Percentiles rank a stretch among this genome's conserved stretches.
Evolutionary conservation across 805 yeast species (phyloP).

Genomic region (Suhomyces emberorum): DNA sequence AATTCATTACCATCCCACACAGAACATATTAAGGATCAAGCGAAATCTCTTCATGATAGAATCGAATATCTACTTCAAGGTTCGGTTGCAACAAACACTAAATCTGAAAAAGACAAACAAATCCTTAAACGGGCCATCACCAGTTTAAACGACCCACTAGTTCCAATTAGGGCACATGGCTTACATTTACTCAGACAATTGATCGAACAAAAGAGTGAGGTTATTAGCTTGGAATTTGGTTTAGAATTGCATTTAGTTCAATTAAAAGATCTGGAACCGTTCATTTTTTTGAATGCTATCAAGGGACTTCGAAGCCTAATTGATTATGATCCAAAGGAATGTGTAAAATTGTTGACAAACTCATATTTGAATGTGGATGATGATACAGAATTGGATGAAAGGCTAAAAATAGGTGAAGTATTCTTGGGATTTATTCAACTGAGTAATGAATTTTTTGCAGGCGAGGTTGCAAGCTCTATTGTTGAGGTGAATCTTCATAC

Average conservation of each 20-base stretch:
- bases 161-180: slow-evolving; percentile 88
- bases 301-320: slow-evolving; percentile 68
- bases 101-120: slow-evolving; percentile 33
- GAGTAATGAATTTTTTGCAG: slow-evolving; percentile 47
- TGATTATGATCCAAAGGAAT: slow-evolving; percentile 37
- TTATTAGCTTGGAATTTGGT: slow-evolving; percentile 51
- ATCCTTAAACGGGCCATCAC: slow-evolving; percentile 57
- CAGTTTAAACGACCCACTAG: slow-evolving; percentile 69
- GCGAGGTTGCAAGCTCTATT: slow-evolving; percentile 40
- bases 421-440: slow-evolving; percentile 54
- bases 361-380: slow-evolving; percentile 28
- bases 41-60: slow-evolving; percentile 26
- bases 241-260: slow-evolving; percentile 61
- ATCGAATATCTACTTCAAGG: slow-evolving; percentile 28
- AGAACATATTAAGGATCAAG: slow-evolving; percentile 12
- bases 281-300: slow-evolving; percentile 78
- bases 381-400: slow-evolving; percentile 51
- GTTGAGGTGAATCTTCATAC: slow-evolving; percentile 41
- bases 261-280: slow-evolving; percentile 79
- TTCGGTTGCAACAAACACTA: slow-evolving; percentile 17
- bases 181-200: slow-evolving; percentile 59
- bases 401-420: slow-evolving; percentile 83
- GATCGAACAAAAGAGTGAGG: slow-evolving; percentile 47
- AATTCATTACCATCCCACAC: not conserved
- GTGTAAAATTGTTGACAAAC: slow-evolving; percentile 35